Base-by-base conservation (phyloP, 139 green algal species). In the Desmodesmus armatus region DNA sequence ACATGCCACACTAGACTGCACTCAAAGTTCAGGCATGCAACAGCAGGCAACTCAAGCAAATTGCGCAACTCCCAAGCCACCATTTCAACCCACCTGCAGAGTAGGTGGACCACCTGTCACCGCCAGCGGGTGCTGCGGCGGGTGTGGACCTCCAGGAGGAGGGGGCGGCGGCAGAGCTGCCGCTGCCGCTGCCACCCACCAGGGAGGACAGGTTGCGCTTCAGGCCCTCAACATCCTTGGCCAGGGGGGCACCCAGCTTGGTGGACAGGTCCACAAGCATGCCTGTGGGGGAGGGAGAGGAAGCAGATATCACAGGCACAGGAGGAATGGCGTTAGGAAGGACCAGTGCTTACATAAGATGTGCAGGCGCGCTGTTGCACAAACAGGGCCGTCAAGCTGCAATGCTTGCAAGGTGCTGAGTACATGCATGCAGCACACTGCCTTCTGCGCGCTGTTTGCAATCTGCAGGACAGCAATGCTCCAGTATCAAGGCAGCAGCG, bases 251-350 rank as follows among this genome's bases (percentile, higher is more conserved):
- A 19, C 78, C 78, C 78, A 84, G 62, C 63, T 84, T 84, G 62
- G 78, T 76, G 43, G 78, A 37, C 62, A 84, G 43, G 62, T 76
- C 78, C 40, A 84, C 78, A 35, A 84, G 62, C 78, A 84, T 84
- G 67, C 78, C 76, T 82, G 35, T 17, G 23, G 13, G 6, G 1
- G 47, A 31, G 5, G 43, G 43, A 81, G 49, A n/a, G 21, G 5
- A 4, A 67, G 29, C 60, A 69, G 60, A 23, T 37, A 27, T 27
- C 31, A 27, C 21, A 69, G 25, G n/a, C n/a, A n/a, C n/a, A n/a
- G n/a, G n/a, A n/a, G n/a, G n/a, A n/a, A n/a, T n/a, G n/a, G n/a
- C n/a, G n/a, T n/a, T n/a, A n/a, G n/a, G n/a, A n/a, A n/a, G n/a
- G n/a, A n/a, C n/a, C n/a, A n/a, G n/a, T n/a, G n/a, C n/a, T n/a